A percentile compares a stretch with the other conserved stretches of the same genome.
phyloP scores from a whole-genome alignment of 768 basidiomycete species.

The Pulveroboletus frians region DNA sequence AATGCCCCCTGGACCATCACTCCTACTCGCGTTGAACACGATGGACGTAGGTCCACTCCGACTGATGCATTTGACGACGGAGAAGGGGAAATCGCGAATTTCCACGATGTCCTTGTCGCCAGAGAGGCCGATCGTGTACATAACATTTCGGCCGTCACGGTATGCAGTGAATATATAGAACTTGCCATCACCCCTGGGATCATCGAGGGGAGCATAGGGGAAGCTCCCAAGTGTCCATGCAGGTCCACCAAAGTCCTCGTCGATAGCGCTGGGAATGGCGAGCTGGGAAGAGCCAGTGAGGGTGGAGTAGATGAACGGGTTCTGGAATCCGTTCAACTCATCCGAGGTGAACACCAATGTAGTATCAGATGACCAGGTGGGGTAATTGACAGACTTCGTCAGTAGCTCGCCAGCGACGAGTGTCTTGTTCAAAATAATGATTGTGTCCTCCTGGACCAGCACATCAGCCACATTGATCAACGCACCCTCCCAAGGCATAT shows the following conservation, averaged over 20 bases:
- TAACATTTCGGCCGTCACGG: constrained; percentile 30
- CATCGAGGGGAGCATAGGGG: constrained; percentile 43
- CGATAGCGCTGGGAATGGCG: constrained; percentile 35
- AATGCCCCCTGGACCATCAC: constrained; percentile 29
- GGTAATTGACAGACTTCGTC: constrained; percentile 52
- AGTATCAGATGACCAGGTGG: constrained; percentile 53
- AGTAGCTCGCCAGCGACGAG: constrained; percentile 49
- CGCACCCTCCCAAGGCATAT: constrained; percentile 70
- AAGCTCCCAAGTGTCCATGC: constrained; percentile 50
- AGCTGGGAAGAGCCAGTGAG: constrained; percentile 25
- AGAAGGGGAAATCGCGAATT: constrained; percentile 32
- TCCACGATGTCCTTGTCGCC: constrained; percentile 23
- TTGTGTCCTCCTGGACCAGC: constrained; percentile 20
- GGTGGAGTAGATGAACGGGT: constrained; percentile 56
- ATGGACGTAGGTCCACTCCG: constrained; percentile 20
- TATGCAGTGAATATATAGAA: constrained; percentile 29
- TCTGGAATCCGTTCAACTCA: constrained; percentile 52
- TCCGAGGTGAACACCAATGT: constrained; percentile 62
- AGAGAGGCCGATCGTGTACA: constrained; percentile 31
- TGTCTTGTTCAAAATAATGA: constrained; percentile 34
- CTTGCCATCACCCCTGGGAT: constrained; percentile 18
- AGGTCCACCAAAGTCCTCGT: constrained; percentile 54
- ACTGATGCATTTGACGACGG: constrained; percentile 23
- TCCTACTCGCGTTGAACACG: constrained; percentile 33
- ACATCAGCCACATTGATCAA: constrained; percentile 53